Conservation (phyloP, 1,139 yeast species). For the Yamadazyma spencermartinsiae region DNA sequence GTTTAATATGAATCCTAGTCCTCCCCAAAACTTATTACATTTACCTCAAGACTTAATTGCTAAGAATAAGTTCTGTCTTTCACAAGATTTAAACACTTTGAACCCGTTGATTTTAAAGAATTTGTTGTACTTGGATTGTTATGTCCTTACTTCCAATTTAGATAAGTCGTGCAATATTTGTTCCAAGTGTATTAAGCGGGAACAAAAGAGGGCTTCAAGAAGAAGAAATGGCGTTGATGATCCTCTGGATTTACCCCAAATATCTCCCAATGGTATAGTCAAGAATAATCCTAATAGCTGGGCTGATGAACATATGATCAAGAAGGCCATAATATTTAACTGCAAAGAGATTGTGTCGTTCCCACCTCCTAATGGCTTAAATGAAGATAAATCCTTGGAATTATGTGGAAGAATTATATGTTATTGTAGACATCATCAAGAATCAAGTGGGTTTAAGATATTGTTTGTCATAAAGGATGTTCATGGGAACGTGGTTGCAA, state of each 20-base stretch:
- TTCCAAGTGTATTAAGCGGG: conserved; percentile 84
- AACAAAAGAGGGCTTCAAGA: conserved; percentile 89
- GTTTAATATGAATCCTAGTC: conserved; percentile 68
- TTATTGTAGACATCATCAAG: conserved; percentile 93
- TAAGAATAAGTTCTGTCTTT: conserved; percentile 75
- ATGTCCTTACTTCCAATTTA: conserved; percentile 57
- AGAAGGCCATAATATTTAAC: conserved; percentile 86
- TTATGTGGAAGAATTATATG: conserved; percentile 88
- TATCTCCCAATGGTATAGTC: conserved; percentile 25
- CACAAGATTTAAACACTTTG: conserved; percentile 43
- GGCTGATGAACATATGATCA: conserved; percentile 72
- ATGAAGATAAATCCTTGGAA: conserved; percentile 53
- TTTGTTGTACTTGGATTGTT: conserved; percentile 64
- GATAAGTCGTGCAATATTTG: conserved; percentile 73
- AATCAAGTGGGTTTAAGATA: conserved; percentile 74
- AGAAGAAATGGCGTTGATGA: conserved; percentile 60
- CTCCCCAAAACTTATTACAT: conserved; percentile 68
- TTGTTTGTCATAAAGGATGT: conserved; percentile 68
- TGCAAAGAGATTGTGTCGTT: conserved; percentile 83
- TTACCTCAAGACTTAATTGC: conserved; percentile 86
- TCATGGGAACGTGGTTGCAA: conserved; percentile 65
- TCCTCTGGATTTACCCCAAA: conserved; percentile 10
- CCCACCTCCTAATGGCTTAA: conserved; percentile 58
- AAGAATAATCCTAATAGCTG: conserved; percentile 55
- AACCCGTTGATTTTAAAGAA: conserved; percentile 50